Evolutionary conservation across 805 yeast species (phyloP).

Genomic region (Dipodascus albidus): DNA sequence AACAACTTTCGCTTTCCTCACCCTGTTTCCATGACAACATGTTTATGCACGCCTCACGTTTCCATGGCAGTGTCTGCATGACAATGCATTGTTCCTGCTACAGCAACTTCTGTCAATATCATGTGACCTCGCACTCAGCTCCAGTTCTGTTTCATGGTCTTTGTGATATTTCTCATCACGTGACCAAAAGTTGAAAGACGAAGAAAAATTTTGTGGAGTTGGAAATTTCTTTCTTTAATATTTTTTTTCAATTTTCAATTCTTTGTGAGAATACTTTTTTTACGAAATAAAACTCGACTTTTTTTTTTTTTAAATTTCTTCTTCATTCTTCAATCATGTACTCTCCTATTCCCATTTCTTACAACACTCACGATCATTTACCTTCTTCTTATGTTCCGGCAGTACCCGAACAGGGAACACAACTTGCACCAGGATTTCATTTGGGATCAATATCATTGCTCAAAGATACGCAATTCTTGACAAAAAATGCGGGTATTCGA

Average conservation of each 20-base stretch:
- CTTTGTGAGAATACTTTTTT: neutral
- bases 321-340: neutral
- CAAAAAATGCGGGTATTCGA: neutral
- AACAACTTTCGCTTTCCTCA: neutral
- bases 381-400: neutral
- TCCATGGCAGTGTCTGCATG: neutral
- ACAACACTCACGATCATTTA: neutral
- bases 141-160: neutral
- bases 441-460: neutral
- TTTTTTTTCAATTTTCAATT: neutral
- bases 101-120: neutral
- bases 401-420: neutral
- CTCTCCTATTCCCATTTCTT: neutral
- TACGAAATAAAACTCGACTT: neutral
- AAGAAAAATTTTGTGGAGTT: neutral
- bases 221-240: neutral
- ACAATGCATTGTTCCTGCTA: too few species aligned
- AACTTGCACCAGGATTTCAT: neutral
- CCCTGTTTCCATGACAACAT: neutral
- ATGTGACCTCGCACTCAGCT: neutral
- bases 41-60: neutral
- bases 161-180: neutral
- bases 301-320: neutral
- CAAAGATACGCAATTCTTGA: neutral
- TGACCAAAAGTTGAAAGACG: neutral